phyloP scores from a whole-genome alignment of 768 basidiomycete species.

The Lanmaoa rubissima region DNA sequence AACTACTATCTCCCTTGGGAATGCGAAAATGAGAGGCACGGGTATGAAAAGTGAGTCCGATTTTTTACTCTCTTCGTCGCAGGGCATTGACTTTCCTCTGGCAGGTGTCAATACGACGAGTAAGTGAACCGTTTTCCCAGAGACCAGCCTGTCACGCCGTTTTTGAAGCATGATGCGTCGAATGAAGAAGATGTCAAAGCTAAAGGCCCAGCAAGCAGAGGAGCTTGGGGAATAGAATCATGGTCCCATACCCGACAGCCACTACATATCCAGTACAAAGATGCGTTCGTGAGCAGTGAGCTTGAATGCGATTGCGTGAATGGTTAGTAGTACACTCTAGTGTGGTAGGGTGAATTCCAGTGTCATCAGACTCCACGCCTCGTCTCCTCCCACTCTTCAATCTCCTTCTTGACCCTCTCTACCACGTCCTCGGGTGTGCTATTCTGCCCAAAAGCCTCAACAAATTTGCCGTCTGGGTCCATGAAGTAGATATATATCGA shows the following conservation, averaged over 20 bases:
- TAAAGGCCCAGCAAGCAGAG: constrained; percentile 50
- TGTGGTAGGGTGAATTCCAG: background rate
- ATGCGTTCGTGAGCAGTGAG: constrained; percentile 16
- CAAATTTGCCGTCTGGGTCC: constrained; percentile 92
- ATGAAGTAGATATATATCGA: constrained; percentile 98
- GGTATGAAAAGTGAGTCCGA: constrained; percentile 72
- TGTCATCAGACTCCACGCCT: constrained; percentile 31
- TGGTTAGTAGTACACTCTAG: constrained; percentile 5
- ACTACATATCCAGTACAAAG: background rate
- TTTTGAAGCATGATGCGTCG: constrained; percentile 72
- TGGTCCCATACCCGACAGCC: constrained; percentile 12
- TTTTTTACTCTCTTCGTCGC: background rate
- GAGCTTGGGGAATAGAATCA: constrained; percentile 34
- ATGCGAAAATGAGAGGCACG: constrained; percentile 84
- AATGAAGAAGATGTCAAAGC: constrained; percentile 81
- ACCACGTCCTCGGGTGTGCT: constrained; percentile 67
- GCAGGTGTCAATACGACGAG: constrained; percentile 95
- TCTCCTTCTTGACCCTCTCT: constrained; percentile 55
- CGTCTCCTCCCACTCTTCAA: constrained; percentile 40
- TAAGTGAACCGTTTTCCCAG: constrained; percentile 40
- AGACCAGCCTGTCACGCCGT: background rate
- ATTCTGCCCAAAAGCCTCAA: constrained; percentile 94
- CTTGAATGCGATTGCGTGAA: constrained; percentile 12
- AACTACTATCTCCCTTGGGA: constrained; percentile 87
- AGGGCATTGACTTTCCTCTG: constrained; percentile 4